Conservation (phyloP, 495 filamentous ascomycete genomes). For the Lentithecium fluviatile region DNA sequence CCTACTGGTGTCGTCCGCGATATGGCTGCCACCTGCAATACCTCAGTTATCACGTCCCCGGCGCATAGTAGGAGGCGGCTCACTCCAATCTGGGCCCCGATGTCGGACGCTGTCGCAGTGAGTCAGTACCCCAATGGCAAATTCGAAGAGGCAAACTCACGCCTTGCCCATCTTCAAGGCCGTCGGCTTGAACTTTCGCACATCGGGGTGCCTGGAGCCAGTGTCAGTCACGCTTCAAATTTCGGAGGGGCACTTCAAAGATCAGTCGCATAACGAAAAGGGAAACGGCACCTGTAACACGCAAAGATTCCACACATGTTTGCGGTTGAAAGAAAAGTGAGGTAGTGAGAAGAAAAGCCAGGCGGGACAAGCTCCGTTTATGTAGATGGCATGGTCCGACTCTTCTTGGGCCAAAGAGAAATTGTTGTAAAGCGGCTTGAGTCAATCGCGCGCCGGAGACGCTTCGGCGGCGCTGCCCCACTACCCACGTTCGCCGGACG, state of each 20-base stretch:
- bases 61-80: slow-evolving; percentile 45
- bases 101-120: slow-evolving; percentile 71
- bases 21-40: slow-evolving; percentile 77
- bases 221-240: slow-evolving; percentile 45
- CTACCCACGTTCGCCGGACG: slow-evolving; percentile 8
- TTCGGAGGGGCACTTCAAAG: slow-evolving; percentile 37
- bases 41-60: slow-evolving; percentile 31
- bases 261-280: not conserved
- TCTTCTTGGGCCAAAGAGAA: not conserved
- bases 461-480: slow-evolving; percentile 10
- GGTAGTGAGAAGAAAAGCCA: not conserved
- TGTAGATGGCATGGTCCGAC: slow-evolving; percentile 20
- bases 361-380: slow-evolving; percentile 19
- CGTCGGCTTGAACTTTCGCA: slow-evolving; percentile 93
- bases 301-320: slow-evolving; percentile 79
- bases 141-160: slow-evolving; percentile 54
- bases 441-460: slow-evolving; percentile 12
- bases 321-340: slow-evolving; percentile 7
- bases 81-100: slow-evolving; percentile 98
- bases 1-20: slow-evolving; percentile 85
- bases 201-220: slow-evolving; percentile 76
- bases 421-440: slow-evolving; percentile 23
- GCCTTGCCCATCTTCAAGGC: slow-evolving; percentile 94
- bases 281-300: slow-evolving; percentile 71
- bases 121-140: slow-evolving; percentile 14